phyloP scores from a whole-genome alignment of 257 asterid genomes.

The Verbascum thapsus region DNA sequence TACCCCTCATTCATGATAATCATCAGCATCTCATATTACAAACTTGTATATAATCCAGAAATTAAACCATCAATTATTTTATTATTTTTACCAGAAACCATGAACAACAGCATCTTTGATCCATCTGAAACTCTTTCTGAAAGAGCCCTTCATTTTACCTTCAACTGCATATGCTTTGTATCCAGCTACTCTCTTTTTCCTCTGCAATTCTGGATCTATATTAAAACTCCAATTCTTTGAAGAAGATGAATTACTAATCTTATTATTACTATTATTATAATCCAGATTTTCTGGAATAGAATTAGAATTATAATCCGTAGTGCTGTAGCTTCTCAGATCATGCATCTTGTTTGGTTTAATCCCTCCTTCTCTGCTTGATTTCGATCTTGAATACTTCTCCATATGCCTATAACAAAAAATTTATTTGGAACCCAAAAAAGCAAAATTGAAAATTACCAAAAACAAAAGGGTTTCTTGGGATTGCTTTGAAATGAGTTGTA shows the following conservation, averaged over 20 bases:
- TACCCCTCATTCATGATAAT: too few relatives aligned
- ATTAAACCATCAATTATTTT: background rate
- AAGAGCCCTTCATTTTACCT: conserved; percentile 60
- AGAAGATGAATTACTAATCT: conserved; percentile 19
- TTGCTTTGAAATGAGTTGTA: conserved; percentile 3
- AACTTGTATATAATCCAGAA: background rate
- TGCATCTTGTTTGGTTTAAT: conserved; percentile 39
- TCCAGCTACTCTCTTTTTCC: conserved; percentile 60
- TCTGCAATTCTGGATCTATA: conserved; percentile 59
- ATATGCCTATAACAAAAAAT: background rate
- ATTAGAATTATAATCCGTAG: conserved; percentile 31
- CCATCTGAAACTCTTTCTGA: conserved; percentile 63
- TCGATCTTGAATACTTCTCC: conserved; percentile 40
- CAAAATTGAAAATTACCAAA: too few relatives aligned
- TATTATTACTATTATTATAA: conserved; percentile 33
- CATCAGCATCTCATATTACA: background rate
- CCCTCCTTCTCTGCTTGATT: conserved; percentile 32
- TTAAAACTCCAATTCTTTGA: conserved; percentile 45
- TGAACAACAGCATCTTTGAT: conserved; percentile 54
- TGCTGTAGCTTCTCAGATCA: conserved; percentile 57
- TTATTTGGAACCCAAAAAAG: background rate
- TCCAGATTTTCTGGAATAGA: background rate
- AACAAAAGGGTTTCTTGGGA: conserved; percentile 26
- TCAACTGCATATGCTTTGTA: conserved; percentile 57
- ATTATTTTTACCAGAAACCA: conserved; percentile 49